A percentile compares a stretch with the other conserved stretches of the same genome.
Conservation (phyloP, 2,329 filamentous ascomycete species). For the Knufia fluminis region DNA sequence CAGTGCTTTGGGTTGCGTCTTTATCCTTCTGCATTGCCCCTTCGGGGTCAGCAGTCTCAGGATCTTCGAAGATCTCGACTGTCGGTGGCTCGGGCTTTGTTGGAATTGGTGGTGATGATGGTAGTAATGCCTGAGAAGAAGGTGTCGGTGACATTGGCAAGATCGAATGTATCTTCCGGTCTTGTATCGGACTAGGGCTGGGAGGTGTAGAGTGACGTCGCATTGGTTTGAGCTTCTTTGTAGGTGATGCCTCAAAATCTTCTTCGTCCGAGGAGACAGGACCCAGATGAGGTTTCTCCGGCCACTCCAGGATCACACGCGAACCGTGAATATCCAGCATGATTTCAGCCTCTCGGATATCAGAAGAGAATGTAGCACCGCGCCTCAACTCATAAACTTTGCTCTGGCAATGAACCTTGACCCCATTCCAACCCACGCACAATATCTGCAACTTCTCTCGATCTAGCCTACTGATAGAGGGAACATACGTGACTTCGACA, state of each 20-base stretch:
- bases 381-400: conserved; percentile 77
- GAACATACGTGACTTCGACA: conserved; percentile 75
- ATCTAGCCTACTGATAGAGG: conserved; percentile 57
- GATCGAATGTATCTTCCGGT: conserved; percentile 48
- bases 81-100: conserved; percentile 16
- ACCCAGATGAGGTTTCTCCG: conserved; percentile 41
- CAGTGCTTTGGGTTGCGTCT: conserved; percentile 25
- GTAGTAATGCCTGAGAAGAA: conserved; percentile 38
- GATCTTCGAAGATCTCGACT: conserved; percentile 64
- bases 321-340: conserved; percentile 94
- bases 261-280: conserved; percentile 27
- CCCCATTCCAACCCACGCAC: conserved; percentile 92
- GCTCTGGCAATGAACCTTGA: conserved; percentile 85
- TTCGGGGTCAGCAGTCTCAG: conserved; percentile 21
- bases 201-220: conserved; percentile 25
- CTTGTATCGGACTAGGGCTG: conserved; percentile 44
- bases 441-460: conserved; percentile 75
- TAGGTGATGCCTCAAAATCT: conserved; percentile 46
- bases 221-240: conserved; percentile 35
- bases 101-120: conserved; percentile 31
- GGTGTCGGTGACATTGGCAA: conserved; percentile 72
- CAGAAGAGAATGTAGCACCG: conserved; percentile 80
- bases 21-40: conserved; percentile 10
- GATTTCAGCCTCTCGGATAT: conserved; percentile 78
- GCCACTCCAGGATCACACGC: conserved; percentile 84